Evolutionary conservation across 2,329 filamentous ascomycete species (phyloP).

Genomic region (Diaporthe eres): DNA sequence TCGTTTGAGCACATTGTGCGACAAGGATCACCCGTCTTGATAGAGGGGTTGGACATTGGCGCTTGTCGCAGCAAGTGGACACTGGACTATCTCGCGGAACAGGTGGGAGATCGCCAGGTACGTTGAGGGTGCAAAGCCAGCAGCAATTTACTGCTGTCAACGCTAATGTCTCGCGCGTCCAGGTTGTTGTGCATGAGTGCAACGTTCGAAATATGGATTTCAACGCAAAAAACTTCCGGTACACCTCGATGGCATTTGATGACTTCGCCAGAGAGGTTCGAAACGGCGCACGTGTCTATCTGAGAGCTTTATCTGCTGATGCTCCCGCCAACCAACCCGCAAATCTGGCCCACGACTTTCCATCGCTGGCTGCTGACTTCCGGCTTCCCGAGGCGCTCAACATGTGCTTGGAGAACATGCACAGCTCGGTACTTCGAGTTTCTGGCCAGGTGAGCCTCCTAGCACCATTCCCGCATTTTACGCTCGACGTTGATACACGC

Average conservation of each 20-base stretch:
- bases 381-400: conserved; percentile 73
- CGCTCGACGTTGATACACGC: neutral
- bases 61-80: conserved; percentile 78
- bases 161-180: conserved; percentile 1
- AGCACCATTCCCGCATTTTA: neutral
- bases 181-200: conserved; percentile 83
- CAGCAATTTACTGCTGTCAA: neutral
- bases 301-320: conserved; percentile 81
- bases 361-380: conserved; percentile 78
- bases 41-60: conserved; percentile 77
- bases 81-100: conserved; percentile 74
- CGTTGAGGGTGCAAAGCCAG: conserved; percentile 40
- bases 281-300: conserved; percentile 76
- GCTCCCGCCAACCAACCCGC: conserved; percentile 79
- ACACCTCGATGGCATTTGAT: conserved; percentile 77
- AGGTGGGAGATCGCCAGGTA: conserved; percentile 75
- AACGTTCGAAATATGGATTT: conserved; percentile 81
- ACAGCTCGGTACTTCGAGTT: conserved; percentile 85
- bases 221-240: conserved; percentile 85
- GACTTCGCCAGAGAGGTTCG: conserved; percentile 74
- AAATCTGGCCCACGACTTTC: conserved; percentile 80
- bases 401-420: conserved; percentile 72
- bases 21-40: conserved; percentile 72
- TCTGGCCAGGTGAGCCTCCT: conserved; percentile 75
- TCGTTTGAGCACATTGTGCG: conserved; percentile 74